Evolutionary conservation across 2,329 filamentous ascomycete species (phyloP).

Genomic region (Trichoderma atrobrunneum): DNA sequence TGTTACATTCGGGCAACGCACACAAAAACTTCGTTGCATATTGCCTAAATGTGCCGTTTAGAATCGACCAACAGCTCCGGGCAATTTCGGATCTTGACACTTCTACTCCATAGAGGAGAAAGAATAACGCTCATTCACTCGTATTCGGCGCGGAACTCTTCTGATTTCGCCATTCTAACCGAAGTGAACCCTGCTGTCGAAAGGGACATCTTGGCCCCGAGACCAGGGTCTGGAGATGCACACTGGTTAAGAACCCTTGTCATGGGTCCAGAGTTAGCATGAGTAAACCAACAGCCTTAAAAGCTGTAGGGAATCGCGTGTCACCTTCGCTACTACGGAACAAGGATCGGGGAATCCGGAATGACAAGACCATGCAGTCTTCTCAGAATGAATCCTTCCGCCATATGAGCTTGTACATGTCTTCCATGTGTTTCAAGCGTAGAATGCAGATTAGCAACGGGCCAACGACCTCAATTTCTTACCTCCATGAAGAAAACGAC

Average conservation of each 20-base stretch:
- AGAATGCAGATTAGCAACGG: background rate
- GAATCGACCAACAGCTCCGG: background rate
- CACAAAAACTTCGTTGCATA: background rate
- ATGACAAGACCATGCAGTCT: background rate
- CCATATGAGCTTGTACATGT: background rate
- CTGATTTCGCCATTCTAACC: background rate
- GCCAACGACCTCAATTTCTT: background rate
- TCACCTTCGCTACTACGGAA: background rate
- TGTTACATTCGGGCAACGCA: background rate
- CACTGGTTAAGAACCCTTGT: background rate
- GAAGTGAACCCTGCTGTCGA: background rate
- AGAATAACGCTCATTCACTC: background rate
- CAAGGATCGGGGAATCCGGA: background rate
- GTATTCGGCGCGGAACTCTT: background rate
- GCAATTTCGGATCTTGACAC: background rate
- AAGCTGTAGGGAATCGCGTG: background rate
- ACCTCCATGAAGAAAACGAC: background rate
- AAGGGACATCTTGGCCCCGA: background rate
- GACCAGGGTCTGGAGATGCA: background rate
- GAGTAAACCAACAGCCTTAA: background rate
- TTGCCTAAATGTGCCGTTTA: background rate
- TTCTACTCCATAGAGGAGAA: background rate
- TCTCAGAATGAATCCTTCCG: background rate
- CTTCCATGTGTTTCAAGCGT: background rate
- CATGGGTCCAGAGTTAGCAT: background rate